Evolutionary conservation across 1,284 basidiomycete species (phyloP), one percentile per base, ranked within the genome.

Genomic region (Fomes fomentarius): DNA sequence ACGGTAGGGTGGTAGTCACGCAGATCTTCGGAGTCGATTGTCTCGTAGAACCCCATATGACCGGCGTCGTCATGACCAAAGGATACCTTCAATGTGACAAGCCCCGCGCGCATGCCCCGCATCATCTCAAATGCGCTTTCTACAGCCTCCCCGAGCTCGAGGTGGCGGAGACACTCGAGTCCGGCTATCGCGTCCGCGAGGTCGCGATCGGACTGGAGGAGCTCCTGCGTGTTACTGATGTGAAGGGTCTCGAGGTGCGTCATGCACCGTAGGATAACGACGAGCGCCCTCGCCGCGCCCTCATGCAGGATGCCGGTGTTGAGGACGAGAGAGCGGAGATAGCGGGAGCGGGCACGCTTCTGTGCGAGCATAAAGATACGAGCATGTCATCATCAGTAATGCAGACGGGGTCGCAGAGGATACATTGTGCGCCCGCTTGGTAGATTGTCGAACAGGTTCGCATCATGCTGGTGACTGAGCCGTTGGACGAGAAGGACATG

Each of bases 401-500:
- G 15, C 3, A 11, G 6, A 43, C 34, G 19, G 22, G 15, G 15
- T 31, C 34, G 6, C 21, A 11, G n/a, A 48, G 46, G 35, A 56
- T 25, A n/a, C 28, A 24, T 17, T 28, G 30, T 7, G 46, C 39
- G 9, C 54, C 49, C 5, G 10, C 5, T 4, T 34, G 45, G 25
- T 45, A 40, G 21, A 56, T 35, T n/a, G 41, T 35, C 4, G 28
- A 52, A 42, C 54, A 56, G 15, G 50, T 48, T 15, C 40, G 46
- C 46, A 47, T 40, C 34, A 56, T 22, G n/a, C 42, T n/a, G 2
- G 45, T 11, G 9, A 48, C 19, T 4, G 21, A 37, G 11, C 3
- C 10, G 5, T 8, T 12, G 8, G 44, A 21, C 9, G 39, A 19
- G 15, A 44, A 28, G 7, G n/a, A 2, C 50, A 48, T 56, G 26